A percentile compares a stretch with the other conserved stretches of the same genome.
Evolutionary conservation across 352 stramenopile genomes (phyloP).

Genomic region (Globisporangium carolinianum): DNA sequence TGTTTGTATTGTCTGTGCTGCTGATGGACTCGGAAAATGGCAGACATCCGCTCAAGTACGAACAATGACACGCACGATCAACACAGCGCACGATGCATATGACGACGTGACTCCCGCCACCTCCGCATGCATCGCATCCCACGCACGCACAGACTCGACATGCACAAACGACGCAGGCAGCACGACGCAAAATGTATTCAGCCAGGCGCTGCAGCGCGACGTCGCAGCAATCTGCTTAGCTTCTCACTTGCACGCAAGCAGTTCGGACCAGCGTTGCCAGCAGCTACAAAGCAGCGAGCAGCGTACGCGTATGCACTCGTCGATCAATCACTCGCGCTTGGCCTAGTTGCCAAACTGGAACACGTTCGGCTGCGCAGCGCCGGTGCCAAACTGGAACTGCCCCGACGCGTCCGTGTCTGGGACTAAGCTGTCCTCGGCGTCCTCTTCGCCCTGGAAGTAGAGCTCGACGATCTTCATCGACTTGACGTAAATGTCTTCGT

Average conservation of each 20-base stretch:
- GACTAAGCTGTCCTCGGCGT: conserved; percentile 88
- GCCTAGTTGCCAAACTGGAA: conserved; percentile 82
- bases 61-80: not conserved
- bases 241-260: conserved; percentile 7
- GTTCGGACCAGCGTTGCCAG: no score
- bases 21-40: no score
- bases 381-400: conserved; percentile 77
- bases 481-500: conserved; percentile 92
- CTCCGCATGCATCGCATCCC: no score
- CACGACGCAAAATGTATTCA: conserved; percentile 6
- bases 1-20: no score
- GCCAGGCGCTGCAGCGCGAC: not conserved
- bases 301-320: no score
- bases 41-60: not conserved
- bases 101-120: no score
- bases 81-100: not conserved
- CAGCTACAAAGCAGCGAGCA: no score
- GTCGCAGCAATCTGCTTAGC: no score
- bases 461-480: conserved; percentile 96
- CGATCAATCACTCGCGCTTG: not conserved
- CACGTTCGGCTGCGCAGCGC: conserved; percentile 55
- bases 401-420: conserved; percentile 64
- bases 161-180: not conserved
- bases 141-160: no score
- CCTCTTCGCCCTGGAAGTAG: conserved; percentile 98